Percentiles rank a stretch among this genome's conserved stretches.
These are phyloP conservation scores for Chondrus crispus DNA, from an alignment of 23 red algal genomes.

Conservation along the genomic window DNA sequence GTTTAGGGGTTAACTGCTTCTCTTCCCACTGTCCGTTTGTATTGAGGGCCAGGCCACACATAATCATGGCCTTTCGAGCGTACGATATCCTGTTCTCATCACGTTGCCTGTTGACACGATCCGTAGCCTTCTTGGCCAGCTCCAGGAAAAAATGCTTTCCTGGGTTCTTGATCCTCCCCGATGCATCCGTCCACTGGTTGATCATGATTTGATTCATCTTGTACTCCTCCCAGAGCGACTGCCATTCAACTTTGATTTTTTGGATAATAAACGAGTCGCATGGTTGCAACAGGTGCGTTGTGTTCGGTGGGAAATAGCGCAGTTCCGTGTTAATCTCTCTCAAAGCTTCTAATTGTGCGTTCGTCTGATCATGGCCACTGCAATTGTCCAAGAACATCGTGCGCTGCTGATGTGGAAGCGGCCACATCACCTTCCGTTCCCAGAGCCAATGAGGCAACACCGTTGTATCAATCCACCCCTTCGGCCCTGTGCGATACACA, in stretches of 20 bases:
- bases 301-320: neutral
- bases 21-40: too few species aligned
- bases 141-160: too few species aligned
- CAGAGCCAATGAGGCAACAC: neutral
- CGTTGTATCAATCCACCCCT: conserved; percentile 7
- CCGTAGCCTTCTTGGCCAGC: too few species aligned
- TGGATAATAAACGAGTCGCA: neutral
- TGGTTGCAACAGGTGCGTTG: neutral
- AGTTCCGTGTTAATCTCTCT: neutral
- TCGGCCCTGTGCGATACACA: neutral
- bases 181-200: neutral
- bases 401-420: neutral
- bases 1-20: too few species aligned
- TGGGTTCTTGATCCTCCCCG: neutral
- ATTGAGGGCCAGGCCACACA: too few species aligned
- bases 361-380: neutral
- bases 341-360: neutral
- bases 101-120: too few species aligned
- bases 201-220: neutral
- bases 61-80: too few species aligned
- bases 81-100: too few species aligned
- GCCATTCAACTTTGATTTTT: neutral
- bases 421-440: neutral
- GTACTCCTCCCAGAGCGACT: neutral
- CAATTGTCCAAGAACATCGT: neutral